phyloP scores from a whole-genome alignment of 208 protist species.

The Trichomonas tenax region DNA sequence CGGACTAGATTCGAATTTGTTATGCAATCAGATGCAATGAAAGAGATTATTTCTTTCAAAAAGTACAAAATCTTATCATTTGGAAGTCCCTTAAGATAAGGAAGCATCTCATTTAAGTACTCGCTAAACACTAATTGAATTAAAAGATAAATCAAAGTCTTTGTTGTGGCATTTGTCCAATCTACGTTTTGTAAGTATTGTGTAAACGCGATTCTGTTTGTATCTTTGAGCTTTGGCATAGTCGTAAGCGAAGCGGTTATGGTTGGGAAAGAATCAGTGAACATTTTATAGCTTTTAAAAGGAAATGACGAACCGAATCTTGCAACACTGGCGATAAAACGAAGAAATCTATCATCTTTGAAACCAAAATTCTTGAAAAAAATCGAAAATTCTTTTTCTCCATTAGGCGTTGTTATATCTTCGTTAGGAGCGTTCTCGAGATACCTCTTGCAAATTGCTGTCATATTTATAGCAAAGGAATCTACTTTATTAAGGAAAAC shows the following conservation, averaged over 20 bases:
- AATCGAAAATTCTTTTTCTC: background rate
- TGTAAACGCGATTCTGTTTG: background rate
- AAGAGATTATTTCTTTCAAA: background rate
- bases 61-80: background rate
- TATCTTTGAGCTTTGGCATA: background rate
- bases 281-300: background rate
- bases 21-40: background rate
- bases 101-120: background rate
- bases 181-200: background rate
- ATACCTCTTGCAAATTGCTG: background rate
- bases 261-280: background rate
- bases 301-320: background rate
- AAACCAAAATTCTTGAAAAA: background rate
- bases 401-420: background rate
- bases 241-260: background rate
- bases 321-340: background rate
- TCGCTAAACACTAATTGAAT: background rate
- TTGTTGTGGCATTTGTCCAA: background rate
- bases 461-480: background rate
- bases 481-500: background rate
- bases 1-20: background rate
- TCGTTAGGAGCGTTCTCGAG: background rate
- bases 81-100: background rate
- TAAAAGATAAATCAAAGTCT: background rate
- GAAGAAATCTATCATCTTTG: background rate